Evolutionary conservation across 2,329 filamentous ascomycete genomes (phyloP).

Genomic region (Polytolypa hystricis): DNA sequence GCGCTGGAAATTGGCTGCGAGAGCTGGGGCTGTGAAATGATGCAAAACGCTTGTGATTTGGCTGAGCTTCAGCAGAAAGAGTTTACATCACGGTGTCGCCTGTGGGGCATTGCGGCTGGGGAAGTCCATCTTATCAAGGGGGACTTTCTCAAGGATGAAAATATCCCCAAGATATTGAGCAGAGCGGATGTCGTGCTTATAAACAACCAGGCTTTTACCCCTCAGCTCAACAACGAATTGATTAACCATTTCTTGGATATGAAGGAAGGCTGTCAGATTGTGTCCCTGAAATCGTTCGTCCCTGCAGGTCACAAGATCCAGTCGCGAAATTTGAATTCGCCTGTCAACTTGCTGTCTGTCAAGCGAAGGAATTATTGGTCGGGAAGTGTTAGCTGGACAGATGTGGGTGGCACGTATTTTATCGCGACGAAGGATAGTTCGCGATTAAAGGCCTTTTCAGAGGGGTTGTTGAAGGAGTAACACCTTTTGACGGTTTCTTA

Average conservation of each 20-base stretch:
- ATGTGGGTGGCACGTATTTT: conserved; percentile 72
- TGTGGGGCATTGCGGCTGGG: conserved; percentile 80
- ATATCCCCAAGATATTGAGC: conserved; percentile 62
- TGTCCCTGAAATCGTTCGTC: conserved; percentile 87
- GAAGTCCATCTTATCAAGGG: conserved; percentile 69
- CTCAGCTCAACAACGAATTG: conserved; percentile 72
- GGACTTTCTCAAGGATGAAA: conserved; percentile 66
- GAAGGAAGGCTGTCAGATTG: conserved; percentile 78
- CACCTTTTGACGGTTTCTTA: background rate
- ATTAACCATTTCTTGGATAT: conserved; percentile 86
- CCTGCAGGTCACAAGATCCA: conserved; percentile 66
- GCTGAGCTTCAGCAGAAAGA: conserved; percentile 71
- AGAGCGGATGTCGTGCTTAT: conserved; percentile 91
- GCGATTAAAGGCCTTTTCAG: conserved; percentile 40
- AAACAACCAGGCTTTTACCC: conserved; percentile 94
- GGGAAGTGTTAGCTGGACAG: conserved; percentile 78
- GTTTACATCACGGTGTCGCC: conserved; percentile 69
- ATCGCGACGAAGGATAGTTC: conserved; percentile 67
- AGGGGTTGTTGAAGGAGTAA: conserved; percentile 20
- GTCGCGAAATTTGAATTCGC: conserved; percentile 64
- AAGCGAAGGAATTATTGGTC: conserved; percentile 60
- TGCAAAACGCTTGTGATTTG: conserved; percentile 77
- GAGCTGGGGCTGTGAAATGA: conserved; percentile 93
- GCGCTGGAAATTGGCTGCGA: conserved; percentile 89
- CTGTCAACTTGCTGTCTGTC: conserved; percentile 69